A percentile compares a stretch with the other conserved stretches of the same genome.
Evolutionary conservation across 345 rosid species (phyloP).

Genomic region (Passiflora organensis): DNA sequence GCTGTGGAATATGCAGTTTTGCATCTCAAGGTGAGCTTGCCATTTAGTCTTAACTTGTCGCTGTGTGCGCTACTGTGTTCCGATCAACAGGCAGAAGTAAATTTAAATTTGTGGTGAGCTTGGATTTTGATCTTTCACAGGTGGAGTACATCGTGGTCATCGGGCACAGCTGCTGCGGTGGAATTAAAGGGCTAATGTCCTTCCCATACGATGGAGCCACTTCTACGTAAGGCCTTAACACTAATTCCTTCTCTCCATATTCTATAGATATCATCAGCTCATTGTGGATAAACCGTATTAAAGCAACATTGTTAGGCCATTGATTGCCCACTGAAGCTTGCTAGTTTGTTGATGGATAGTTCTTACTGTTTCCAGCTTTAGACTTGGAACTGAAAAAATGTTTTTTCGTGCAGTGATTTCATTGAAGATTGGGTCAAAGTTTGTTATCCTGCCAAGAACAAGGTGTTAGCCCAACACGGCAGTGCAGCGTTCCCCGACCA

Average conservation of each 20-base stretch:
- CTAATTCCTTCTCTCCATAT: not conserved
- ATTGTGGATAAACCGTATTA: no score
- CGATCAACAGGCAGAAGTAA: not conserved
- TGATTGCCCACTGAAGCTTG: no score
- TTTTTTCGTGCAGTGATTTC: slow-evolving; percentile 58
- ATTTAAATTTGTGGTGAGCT: not conserved
- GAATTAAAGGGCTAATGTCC: slow-evolving; percentile 94
- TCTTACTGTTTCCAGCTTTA: no score
- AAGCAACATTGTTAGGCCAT: no score
- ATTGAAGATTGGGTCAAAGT: slow-evolving; percentile 95
- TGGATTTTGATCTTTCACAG: slow-evolving; percentile 27
- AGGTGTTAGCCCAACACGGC: slow-evolving; percentile 47
- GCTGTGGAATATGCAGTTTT: slow-evolving; percentile 90
- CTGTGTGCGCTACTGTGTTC: no score
- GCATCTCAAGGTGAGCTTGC: slow-evolving; percentile 69
- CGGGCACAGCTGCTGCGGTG: slow-evolving; percentile 95
- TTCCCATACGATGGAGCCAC: slow-evolving; percentile 58
- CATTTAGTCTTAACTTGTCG: not conserved
- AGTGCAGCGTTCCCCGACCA: slow-evolving; percentile 35
- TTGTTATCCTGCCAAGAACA: slow-evolving; percentile 64
- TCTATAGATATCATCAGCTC: no score
- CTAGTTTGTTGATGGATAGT: no score
- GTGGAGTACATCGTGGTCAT: slow-evolving; percentile 78
- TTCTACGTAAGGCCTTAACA: slow-evolving; percentile 49
- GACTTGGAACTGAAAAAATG: no score